Percentiles rank a stretch among this genome's conserved stretches.
These are phyloP conservation scores for Tripterygium wilfordii DNA, from an alignment of 177 flowering plant species.

Conservation along the genomic window DNA sequence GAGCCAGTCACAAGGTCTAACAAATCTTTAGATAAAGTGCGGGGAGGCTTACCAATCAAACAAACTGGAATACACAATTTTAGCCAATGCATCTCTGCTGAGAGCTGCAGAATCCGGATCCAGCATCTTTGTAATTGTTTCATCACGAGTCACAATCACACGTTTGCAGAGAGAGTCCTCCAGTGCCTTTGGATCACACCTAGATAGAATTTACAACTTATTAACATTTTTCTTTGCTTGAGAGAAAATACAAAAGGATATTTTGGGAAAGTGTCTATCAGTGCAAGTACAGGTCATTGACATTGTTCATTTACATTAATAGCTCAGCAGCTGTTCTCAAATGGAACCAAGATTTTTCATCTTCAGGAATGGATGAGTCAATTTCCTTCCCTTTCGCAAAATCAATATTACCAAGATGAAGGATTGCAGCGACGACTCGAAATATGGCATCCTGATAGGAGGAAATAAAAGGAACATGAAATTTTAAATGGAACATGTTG, in stretches of 20 bases:
- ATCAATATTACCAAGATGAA: constrained; percentile 62
- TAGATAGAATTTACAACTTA: no score
- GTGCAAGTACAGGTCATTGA: constrained; percentile 1
- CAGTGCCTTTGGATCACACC: constrained; percentile 65
- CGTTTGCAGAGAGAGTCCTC: constrained; percentile 69
- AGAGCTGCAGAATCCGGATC: constrained; percentile 58
- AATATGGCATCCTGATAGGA: constrained; percentile 52
- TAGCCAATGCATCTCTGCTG: constrained; percentile 74
- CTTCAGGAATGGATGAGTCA: constrained; percentile 56
- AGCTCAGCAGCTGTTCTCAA: constrained; percentile 51
- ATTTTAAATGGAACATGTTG: no score
- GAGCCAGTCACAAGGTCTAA: no score
- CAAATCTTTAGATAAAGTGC: no score
- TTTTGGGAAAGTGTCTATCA: not conserved
- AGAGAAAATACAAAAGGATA: not conserved
- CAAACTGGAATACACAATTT: constrained; percentile 63
- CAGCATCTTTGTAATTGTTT: constrained; percentile 43
- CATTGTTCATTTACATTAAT: constrained; percentile 32
- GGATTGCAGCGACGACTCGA: constrained; percentile 54
- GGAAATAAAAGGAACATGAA: not conserved
- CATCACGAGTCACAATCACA: constrained; percentile 55
- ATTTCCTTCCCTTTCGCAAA: constrained; percentile 52
- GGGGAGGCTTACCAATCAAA: constrained; percentile 64
- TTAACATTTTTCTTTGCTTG: no score
- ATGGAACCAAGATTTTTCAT: constrained; percentile 57